Evolutionary conservation across 768 basidiomycete genomes (phyloP), one percentile per base, ranked within the genome.

Genomic region (Leccinum olivaceopallidum): DNA sequence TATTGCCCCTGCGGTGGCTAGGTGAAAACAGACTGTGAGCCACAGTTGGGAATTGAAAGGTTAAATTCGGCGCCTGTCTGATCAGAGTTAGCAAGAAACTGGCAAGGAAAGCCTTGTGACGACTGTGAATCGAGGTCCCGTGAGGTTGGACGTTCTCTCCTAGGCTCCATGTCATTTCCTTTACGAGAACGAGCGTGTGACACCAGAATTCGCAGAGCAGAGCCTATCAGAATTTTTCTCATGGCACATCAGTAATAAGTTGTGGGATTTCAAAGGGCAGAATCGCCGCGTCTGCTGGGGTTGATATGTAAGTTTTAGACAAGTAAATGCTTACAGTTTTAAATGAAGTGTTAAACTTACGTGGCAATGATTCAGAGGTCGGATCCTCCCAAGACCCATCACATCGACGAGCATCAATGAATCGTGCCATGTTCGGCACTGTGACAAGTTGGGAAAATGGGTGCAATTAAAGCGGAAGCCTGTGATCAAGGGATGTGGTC

Each of bases 21-120:
- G 1, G 16, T 4, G 32, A 59, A 20, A 32, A 14, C 9, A 24
- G 7, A 59, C 10, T 3, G 39, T 42, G 53, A 56, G 28, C 14
- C 54, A 42, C 54, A 44, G 28, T 57, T 5, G 9, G 30, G 22
- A 34, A 44, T 18, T 2, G 4, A 44, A 13, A 34, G 6, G 32
- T 42, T 5, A 37, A 8, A 36, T 78, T 76, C 58, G 60, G 67
- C 20, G 72, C 83, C 36, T 76, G 79, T 50, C 82, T 2, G 68
- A 73, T 18, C 50, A 53, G 22, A 8, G 26, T 24, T 16, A 16
- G 34, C 8, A 58, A 80, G 37, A n/a, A 81, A 80, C 55, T 9
- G 78, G n/a, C 80, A 82, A 65, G 81, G 69, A 20, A 76, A 76
- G 3, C 65, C n/a, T 30, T 20, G 26, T 26, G 26, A 26, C 26